These are phyloP conservation scores for Mycena indigotica DNA, from an alignment of 768 basidiomycete species.

Conservation along the genomic window DNA sequence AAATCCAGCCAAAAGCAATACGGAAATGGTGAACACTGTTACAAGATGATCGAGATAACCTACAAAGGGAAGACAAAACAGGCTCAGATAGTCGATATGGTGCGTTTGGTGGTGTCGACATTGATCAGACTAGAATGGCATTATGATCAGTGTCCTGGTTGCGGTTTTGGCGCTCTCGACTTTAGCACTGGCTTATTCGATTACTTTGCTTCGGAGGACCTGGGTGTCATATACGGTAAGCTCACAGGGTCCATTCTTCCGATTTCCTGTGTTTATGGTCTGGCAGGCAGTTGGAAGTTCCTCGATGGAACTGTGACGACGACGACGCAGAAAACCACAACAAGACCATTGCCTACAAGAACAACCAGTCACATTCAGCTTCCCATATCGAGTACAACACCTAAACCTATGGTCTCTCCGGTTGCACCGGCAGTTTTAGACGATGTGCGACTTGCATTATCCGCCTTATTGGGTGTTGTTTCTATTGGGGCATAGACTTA, in stretches of 20 bases:
- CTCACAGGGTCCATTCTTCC: slow-evolving; percentile 56
- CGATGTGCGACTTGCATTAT: neutral
- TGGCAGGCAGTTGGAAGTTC: neutral
- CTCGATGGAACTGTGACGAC: slow-evolving; percentile 19
- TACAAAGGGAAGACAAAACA: slow-evolving; percentile 46
- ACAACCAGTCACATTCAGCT: slow-evolving; percentile 23
- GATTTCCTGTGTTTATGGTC: slow-evolving; percentile 3
- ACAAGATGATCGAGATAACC: slow-evolving; percentile 53
- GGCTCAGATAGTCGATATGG: slow-evolving; percentile 60
- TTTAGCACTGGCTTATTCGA: slow-evolving; percentile 61
- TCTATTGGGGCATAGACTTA: neutral
- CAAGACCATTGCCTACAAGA: slow-evolving; percentile 19
- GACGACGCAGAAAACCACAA: slow-evolving; percentile 23
- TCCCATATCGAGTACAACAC: no score
- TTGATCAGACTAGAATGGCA: neutral
- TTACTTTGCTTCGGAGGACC: slow-evolving; percentile 46
- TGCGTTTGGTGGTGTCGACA: slow-evolving; percentile 26
- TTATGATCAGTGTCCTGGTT: slow-evolving; percentile 46
- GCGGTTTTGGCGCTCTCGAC: slow-evolving; percentile 64
- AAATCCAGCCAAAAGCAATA: neutral
- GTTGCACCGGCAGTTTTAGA: neutral
- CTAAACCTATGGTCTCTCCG: no score
- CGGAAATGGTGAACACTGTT: slow-evolving; percentile 42
- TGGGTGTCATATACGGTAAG: slow-evolving; percentile 53
- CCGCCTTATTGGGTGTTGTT: neutral